Evolutionary conservation across 2,329 filamentous ascomycete species (phyloP).

Genomic region (Stemphylium lycopersici): DNA sequence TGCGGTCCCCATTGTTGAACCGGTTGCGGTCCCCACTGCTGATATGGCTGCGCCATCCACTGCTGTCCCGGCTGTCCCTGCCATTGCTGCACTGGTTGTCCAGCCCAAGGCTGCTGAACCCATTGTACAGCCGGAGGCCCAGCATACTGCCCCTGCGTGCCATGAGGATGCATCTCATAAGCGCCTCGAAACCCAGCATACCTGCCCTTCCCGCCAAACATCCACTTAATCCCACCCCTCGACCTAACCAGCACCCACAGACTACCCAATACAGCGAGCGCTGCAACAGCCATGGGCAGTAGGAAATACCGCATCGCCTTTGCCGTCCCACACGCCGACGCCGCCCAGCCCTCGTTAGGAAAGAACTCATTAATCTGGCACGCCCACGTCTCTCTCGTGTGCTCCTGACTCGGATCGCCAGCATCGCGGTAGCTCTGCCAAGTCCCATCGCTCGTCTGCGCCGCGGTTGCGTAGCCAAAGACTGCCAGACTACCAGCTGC

Average conservation of each 20-base stretch:
- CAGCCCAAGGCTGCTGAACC: not conserved
- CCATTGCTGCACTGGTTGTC: constrained; percentile 13
- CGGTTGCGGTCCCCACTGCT: constrained; percentile 7
- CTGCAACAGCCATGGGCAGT: constrained; percentile 28
- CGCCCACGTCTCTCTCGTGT: constrained; percentile 37
- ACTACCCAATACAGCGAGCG: constrained; percentile 23
- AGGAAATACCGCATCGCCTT: constrained; percentile 35
- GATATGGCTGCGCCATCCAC: constrained; percentile 14
- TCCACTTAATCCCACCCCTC: constrained; percentile 37
- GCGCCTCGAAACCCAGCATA: constrained; percentile 36
- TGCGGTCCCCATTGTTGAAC: not conserved
- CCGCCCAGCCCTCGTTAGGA: constrained; percentile 29
- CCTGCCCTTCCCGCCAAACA: constrained; percentile 33
- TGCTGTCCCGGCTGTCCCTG: constrained; percentile 12
- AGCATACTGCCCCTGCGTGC: not conserved
- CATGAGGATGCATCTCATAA: constrained; percentile 29
- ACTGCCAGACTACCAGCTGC: constrained; percentile 25
- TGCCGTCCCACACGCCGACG: constrained; percentile 30
- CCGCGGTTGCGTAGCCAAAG: constrained; percentile 28
- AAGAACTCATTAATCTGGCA: constrained; percentile 34
- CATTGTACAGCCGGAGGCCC: constrained; percentile 1
- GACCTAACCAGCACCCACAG: constrained; percentile 28
- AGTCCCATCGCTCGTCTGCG: constrained; percentile 21
- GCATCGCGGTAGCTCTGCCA: constrained; percentile 30
- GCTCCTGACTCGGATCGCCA: constrained; percentile 12